A percentile compares a stretch with the other conserved stretches of the same genome.
Conservation (phyloP, 176 grass and related monocot genomes). For the bread wheat (Triticum aestivum) region IWGSC_CS_RefSeq_v2.1 NC_057805.1:15424545-15425044, state of each 20-base stretch:
- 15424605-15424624: neutral
- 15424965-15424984: neutral
- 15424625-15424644: neutral
- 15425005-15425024: neutral
- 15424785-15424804: neutral
- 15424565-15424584: neutral
- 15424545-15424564: neutral
- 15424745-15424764: neutral
- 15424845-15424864: neutral
- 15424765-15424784: neutral
- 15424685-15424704: neutral
- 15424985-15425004: neutral
- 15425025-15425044: neutral
- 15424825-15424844: neutral
- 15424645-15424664: neutral
- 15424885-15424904: neutral
- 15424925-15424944: neutral
- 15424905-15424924: neutral
- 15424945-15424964: neutral
- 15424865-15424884: neutral
- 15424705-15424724: neutral
- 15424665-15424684: neutral
- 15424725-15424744: neutral
- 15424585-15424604: neutral
- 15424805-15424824: neutral